These are phyloP conservation scores for Zygosaccharomyces pseudorouxii DNA, from an alignment of 805 yeast genomes.

Conservation along the genomic window DNA sequence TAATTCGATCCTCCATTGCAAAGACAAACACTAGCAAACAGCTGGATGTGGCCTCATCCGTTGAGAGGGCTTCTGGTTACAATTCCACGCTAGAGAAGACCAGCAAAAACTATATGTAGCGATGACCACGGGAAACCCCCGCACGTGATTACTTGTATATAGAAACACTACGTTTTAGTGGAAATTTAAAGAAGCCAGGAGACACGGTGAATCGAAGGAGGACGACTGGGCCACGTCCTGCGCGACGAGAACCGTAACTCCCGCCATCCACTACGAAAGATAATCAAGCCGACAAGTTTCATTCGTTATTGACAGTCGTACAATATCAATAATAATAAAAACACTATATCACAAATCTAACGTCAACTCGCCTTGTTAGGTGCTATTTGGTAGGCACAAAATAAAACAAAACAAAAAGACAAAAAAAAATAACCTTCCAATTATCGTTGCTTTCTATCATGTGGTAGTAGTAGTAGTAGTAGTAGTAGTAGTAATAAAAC, in stretches of 20 bases:
- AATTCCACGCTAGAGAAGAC: conserved; percentile 25
- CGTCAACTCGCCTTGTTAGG: neutral
- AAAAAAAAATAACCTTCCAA: neutral
- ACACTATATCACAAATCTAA: neutral
- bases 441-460: neutral
- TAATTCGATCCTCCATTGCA: conserved; percentile 70
- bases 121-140: neutral
- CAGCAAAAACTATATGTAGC: conserved; percentile 13
- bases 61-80: conserved; percentile 41
- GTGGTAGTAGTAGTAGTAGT: neutral
- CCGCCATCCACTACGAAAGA: too few species aligned
- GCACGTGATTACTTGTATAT: conserved; percentile 3
- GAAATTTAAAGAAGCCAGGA: too few species aligned
- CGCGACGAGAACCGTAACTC: too few species aligned
- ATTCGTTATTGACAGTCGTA: neutral
- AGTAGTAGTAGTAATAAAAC: too few species aligned
- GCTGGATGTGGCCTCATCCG: conserved; percentile 54
- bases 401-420: neutral
- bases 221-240: too few species aligned
- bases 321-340: neutral
- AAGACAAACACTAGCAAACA: conserved; percentile 52
- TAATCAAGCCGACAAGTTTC: too few species aligned
- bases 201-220: too few species aligned
- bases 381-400: neutral
- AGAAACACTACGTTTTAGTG: neutral